Evolutionary conservation across 345 rosid genomes (phyloP).

Genomic region (Salix purpurea): DNA sequence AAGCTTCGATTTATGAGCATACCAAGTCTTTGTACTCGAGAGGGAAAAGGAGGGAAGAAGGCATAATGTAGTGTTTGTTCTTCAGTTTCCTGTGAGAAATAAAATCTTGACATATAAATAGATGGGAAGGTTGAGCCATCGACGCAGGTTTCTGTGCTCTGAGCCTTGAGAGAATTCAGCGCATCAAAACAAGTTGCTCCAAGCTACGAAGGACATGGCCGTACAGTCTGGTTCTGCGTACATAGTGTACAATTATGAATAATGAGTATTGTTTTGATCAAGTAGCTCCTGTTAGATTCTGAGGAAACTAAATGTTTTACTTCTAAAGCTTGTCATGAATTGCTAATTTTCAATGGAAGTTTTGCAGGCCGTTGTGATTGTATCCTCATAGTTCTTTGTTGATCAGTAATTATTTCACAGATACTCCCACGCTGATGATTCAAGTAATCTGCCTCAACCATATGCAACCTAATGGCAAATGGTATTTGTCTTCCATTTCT

Average conservation of each 20-base stretch:
- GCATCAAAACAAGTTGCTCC: background rate
- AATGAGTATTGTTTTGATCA: background rate
- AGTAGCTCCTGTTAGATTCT: conserved; percentile 1
- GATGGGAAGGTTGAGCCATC: conserved; percentile 6
- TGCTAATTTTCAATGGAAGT: background rate
- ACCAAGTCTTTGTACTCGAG: conserved; percentile 14
- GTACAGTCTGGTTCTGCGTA: background rate
- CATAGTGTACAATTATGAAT: conserved; percentile 9
- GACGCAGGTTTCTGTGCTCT: conserved; percentile 1
- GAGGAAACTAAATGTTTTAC: background rate
- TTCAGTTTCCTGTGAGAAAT: conserved; percentile 23
- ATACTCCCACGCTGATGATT: background rate
- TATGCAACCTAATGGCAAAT: background rate
- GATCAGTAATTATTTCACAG: background rate
- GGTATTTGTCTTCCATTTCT: background rate
- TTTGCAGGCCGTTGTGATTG: background rate
- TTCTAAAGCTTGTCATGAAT: background rate
- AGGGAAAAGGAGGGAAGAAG: conserved; percentile 27
- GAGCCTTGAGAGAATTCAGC: background rate
- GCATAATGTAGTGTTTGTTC: conserved; percentile 22
- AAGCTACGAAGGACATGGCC: background rate
- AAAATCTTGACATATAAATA: conserved; percentile 19
- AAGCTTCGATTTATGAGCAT: conserved; percentile 39
- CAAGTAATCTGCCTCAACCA: background rate
- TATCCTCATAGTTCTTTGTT: background rate